phyloP scores from a whole-genome alignment of 768 basidiomycete species.

The Trametes maxima region DNA sequence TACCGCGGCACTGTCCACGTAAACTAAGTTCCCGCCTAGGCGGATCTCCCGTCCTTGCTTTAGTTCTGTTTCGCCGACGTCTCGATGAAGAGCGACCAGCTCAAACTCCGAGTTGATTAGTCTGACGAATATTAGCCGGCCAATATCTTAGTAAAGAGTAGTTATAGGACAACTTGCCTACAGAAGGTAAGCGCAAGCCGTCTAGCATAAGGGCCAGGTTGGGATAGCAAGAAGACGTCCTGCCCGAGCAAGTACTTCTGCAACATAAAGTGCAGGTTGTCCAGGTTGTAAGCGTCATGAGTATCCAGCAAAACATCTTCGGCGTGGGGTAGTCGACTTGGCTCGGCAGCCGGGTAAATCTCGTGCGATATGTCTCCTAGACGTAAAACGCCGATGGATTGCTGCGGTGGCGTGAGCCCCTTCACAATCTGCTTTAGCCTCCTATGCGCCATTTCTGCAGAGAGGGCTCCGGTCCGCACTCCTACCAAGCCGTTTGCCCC shows the following conservation, averaged over 20 bases:
- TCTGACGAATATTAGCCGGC: not conserved
- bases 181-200: constrained; percentile 65
- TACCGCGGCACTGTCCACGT: constrained; percentile 68
- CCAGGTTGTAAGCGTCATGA: constrained; percentile 52
- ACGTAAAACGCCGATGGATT: constrained; percentile 54
- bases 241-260: constrained; percentile 71
- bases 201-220: constrained; percentile 69
- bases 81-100: constrained; percentile 65
- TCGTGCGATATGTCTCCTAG: constrained; percentile 60
- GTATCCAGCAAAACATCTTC: constrained; percentile 49
- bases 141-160: too few relatives aligned
- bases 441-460: constrained; percentile 26
- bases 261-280: constrained; percentile 65
- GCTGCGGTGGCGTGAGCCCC: constrained; percentile 43
- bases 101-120: constrained; percentile 70
- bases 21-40: constrained; percentile 61
- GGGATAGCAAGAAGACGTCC: constrained; percentile 65
- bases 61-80: constrained; percentile 72
- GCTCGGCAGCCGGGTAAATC: constrained; percentile 49
- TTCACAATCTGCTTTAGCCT: constrained; percentile 53
- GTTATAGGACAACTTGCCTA: constrained; percentile 37
- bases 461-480: too few relatives aligned
- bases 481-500: too few relatives aligned
- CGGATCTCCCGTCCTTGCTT: constrained; percentile 72
- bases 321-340: constrained; percentile 51